Evolutionary conservation across 2,329 filamentous ascomycete species (phyloP), one percentile per base, ranked within the genome.

Genomic region (Beauveria caledonica): DNA sequence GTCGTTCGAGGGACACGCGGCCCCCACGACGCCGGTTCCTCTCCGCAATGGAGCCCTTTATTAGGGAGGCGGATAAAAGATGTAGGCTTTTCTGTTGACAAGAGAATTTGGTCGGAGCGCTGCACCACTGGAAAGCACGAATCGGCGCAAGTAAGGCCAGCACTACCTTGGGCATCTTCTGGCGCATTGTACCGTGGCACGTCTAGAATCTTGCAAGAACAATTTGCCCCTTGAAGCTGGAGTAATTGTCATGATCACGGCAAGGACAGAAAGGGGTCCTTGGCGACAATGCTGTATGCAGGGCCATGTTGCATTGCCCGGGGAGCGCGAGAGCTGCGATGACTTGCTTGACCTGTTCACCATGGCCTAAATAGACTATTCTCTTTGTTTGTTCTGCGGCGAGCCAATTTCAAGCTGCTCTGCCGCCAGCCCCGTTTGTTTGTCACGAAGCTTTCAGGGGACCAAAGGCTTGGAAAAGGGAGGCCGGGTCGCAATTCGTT

Each of bases 311-410:
- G 11, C 27, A 48, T 39, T 25, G 29, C 23, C 29, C 29, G 44
- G 44, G 54, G 54, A 45, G 53, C 23, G 42, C 53, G 42, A 25
- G n/a, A 52, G 49, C 49, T 39, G 29, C 29, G 15, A 36, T 13
- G 29, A 33, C 29, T 23, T 36, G 49, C 15, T 17, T 46, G 54
- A 45, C 33, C 44, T 57, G 54, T 49, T 49, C 44, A n/a, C 44
- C 29, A 21, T 44, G 1, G 29, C 29, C 11, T 33, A 13, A 33
- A 13, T 33, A 33, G 11, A 13, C 29, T 33, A 33, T 33, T 33
- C 11, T 33, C 52, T 55, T 55, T 55, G 51, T 55, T 55, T 55
- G 51, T 42, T n/a, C 53, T 29, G 52, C 39, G 45, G 42, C 33
- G 13, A 19, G 13, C 44, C 45, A 42, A 58, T 58, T 46, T 46